These are phyloP conservation scores for Teunomyces kruisii DNA, from an alignment of 805 yeast species.

Conservation along the genomic window DNA sequence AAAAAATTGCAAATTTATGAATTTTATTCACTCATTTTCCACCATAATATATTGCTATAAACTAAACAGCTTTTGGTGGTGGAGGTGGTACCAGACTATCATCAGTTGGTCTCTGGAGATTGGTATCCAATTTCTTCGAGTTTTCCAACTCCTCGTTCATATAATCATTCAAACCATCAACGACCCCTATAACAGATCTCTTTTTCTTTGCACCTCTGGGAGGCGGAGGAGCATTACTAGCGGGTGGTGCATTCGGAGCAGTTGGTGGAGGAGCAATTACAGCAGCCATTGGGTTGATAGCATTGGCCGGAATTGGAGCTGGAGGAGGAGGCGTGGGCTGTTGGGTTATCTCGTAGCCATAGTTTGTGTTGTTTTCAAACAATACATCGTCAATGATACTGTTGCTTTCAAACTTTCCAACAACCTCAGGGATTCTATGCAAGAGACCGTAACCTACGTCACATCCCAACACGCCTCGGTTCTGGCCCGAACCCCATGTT, in stretches of 20 bases:
- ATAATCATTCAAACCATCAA: slow-evolving; percentile 33
- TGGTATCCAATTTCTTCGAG: slow-evolving; percentile 35
- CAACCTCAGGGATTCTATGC: slow-evolving; percentile 78
- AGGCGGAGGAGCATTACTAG: slow-evolving; percentile 12
- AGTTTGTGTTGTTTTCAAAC: slow-evolving; percentile 26
- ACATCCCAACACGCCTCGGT: slow-evolving; percentile 83
- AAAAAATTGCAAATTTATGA: no score
- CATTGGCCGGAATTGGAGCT: slow-evolving; percentile 10
- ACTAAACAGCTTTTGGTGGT: slow-evolving; percentile 18
- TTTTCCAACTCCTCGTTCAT: slow-evolving; percentile 46
- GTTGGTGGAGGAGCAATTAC: slow-evolving; percentile 10
- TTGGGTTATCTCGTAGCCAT: slow-evolving; percentile 13
- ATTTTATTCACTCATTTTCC: no score
- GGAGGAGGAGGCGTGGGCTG: slow-evolving; percentile 11
- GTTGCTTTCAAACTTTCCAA: slow-evolving; percentile 46
- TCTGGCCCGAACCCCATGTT: slow-evolving; percentile 64
- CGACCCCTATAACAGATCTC: slow-evolving; percentile 17
- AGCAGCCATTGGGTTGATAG: slow-evolving; percentile 7
- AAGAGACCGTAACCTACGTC: slow-evolving; percentile 92
- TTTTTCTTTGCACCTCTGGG: slow-evolving; percentile 30
- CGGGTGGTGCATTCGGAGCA: slow-evolving; percentile 15
- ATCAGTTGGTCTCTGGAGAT: slow-evolving; percentile 7
- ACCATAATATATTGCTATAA: not conserved
- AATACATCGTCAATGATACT: slow-evolving; percentile 33
- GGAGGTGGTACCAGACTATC: slow-evolving; percentile 33